Evolutionary conservation across 208 protist genomes (phyloP).

Genomic region (Leishmania arabica): DNA sequence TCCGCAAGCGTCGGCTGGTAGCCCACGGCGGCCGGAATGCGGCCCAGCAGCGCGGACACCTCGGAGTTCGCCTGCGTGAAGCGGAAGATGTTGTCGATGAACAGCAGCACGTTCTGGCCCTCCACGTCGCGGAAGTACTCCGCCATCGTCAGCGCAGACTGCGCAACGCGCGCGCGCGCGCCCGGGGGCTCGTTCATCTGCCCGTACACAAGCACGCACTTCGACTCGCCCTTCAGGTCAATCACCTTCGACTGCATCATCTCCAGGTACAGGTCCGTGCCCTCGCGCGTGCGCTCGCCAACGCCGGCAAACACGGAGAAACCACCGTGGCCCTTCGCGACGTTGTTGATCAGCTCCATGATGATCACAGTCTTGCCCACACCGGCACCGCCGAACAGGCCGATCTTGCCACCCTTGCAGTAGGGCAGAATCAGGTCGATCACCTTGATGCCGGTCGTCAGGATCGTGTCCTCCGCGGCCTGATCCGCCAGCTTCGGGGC

Average conservation of each 20-base stretch:
- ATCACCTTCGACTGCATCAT: conserved; percentile 98
- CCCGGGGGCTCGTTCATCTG: conserved; percentile 99
- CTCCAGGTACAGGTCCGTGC: conserved; percentile 98
- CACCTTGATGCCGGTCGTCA: conserved; percentile 99
- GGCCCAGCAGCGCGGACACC: conserved; percentile 97
- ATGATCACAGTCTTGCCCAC: conserved; percentile 99
- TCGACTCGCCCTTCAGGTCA: conserved; percentile 94
- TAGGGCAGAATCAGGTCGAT: conserved; percentile 98
- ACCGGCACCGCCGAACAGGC: conserved; percentile 98
- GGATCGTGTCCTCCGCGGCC: conserved; percentile 93
- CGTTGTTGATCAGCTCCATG: conserved; percentile 99
- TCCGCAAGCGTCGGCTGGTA: conserved; percentile 99
- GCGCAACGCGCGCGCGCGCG: conserved; percentile 97
- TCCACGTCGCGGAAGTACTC: conserved; percentile 99
- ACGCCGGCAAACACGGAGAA: conserved; percentile 99
- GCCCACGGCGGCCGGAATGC: conserved; percentile 99
- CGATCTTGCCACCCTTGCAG: conserved; percentile 99
- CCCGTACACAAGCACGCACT: conserved; percentile 98
- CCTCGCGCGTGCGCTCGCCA: conserved; percentile 98
- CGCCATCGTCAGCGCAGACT: conserved; percentile 97
- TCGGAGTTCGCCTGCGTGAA: conserved; percentile 99
- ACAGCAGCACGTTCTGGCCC: conserved; percentile 98
- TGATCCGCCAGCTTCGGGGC: conserved; percentile 95
- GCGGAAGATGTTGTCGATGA: conserved; percentile 99
- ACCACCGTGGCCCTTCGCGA: conserved; percentile 98